phyloP scores from a whole-genome alignment of 345 rosid genomes.

The Corymbia maculata region DNA sequence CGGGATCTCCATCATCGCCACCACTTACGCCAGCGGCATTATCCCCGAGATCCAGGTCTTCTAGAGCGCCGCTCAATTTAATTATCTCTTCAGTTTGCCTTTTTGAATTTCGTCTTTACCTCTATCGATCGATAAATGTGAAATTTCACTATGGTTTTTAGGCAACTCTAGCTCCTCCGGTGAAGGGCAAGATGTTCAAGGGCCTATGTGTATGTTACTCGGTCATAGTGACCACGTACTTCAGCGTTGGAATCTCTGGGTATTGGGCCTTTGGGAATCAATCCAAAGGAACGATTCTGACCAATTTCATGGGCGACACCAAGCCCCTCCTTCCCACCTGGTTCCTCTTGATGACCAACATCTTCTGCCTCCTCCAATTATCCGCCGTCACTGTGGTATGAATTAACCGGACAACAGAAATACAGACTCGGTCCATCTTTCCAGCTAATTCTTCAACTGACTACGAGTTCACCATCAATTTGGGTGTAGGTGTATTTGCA shows the following conservation, averaged over 20 bases:
- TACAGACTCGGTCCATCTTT: not conserved
- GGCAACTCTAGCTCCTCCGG: slow-evolving; percentile 54
- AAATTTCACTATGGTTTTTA: not conserved
- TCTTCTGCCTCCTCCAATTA: slow-evolving; percentile 32
- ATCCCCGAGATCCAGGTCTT: slow-evolving; percentile 58
- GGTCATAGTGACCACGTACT: slow-evolving; percentile 23
- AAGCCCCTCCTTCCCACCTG: slow-evolving; percentile 37
- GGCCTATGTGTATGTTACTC: slow-evolving; percentile 39
- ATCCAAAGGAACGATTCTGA: slow-evolving; percentile 11
- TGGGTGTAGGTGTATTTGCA: slow-evolving; percentile 33
- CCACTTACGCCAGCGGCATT: slow-evolving; percentile 44
- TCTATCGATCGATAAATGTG: not conserved
- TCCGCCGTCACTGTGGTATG: slow-evolving; percentile 30
- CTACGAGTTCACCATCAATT: not conserved
- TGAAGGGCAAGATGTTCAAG: slow-evolving; percentile 58
- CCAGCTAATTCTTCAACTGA: not conserved
- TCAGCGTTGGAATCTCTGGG: slow-evolving; percentile 41
- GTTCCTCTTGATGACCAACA: slow-evolving; percentile 35
- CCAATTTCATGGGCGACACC: slow-evolving; percentile 29
- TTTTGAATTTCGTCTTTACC: not conserved
- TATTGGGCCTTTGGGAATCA: slow-evolving; percentile 56
- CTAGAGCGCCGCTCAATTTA: not conserved
- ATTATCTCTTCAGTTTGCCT: not conserved
- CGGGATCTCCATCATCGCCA: slow-evolving; percentile 38
- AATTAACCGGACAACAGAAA: not conserved